phyloP scores from a whole-genome alignment of 73 alveolate species.

The Effrenium voratum region DNA sequence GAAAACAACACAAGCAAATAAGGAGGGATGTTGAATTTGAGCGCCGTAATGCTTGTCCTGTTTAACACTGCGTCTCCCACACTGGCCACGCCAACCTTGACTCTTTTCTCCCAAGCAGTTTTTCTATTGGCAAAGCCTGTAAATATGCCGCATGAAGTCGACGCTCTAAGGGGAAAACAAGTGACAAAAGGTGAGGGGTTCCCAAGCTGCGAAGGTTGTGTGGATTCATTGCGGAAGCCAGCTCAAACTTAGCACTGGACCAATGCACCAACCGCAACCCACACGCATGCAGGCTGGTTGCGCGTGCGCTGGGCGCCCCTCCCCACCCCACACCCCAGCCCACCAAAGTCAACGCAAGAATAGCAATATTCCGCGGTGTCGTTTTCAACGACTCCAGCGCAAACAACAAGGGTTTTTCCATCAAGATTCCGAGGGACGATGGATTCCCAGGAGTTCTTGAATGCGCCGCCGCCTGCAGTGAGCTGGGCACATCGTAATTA shows the following conservation, averaged over 20 bases:
- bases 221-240: too few relatives aligned
- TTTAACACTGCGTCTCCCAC: not conserved
- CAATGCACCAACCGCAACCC: not conserved
- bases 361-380: not conserved
- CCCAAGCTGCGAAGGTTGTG: too few relatives aligned
- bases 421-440: conserved; percentile 14
- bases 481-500: too few relatives aligned
- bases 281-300: not conserved
- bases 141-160: not conserved
- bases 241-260: not conserved
- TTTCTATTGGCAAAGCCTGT: not conserved
- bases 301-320: not conserved
- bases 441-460: conserved; percentile 71
- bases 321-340: not conserved
- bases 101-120: too few relatives aligned
- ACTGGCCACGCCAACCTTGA: not conserved
- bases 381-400: not conserved
- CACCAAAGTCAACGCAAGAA: not conserved
- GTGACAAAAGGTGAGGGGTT: too few relatives aligned
- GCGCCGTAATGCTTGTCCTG: not conserved
- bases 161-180: too few relatives aligned
- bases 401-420: too few relatives aligned
- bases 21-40: not conserved
- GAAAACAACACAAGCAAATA: not conserved
- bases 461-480: conserved; percentile 83